Percentiles rank a stretch among this genome's conserved stretches.
These are phyloP conservation scores for Phytophthora pisi DNA, from an alignment of 352 stramenopile genomes.

Conservation along the genomic window DNA sequence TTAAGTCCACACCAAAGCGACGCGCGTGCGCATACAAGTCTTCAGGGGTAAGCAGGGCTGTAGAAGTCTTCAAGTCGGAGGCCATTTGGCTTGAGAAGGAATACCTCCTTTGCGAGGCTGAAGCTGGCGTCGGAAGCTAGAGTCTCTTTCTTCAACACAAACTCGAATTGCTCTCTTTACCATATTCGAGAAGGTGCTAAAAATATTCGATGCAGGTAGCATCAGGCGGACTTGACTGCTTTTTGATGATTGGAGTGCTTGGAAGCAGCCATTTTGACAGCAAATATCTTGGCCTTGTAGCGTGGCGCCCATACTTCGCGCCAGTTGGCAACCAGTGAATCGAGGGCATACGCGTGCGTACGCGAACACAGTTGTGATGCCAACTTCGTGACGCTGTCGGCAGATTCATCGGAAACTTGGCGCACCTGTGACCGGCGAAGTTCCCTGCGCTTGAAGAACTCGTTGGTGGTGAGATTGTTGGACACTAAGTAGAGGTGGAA, in stretches of 20 bases:
- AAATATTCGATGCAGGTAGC: constrained; percentile 3
- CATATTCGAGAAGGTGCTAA: constrained; percentile 8
- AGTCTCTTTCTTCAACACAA: neutral
- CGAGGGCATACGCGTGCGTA: constrained; percentile 28
- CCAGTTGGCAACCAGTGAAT: constrained; percentile 27
- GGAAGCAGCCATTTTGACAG: constrained; percentile 2
- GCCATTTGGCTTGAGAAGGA: neutral
- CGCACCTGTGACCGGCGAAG: neutral
- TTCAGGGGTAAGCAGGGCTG: constrained; percentile 38
- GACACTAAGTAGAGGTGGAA: constrained; percentile 66
- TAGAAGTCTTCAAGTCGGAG: constrained; percentile 1
- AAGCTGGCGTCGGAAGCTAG: neutral
- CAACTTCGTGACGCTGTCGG: neutral
- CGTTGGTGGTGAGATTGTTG: constrained; percentile 71
- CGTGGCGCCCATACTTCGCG: constrained; percentile 41
- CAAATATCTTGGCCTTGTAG: constrained; percentile 27
- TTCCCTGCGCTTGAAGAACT: constrained; percentile 70
- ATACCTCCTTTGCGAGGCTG: neutral
- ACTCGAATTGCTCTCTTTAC: neutral
- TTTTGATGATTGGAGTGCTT: constrained; percentile 13
- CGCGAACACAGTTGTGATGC: neutral
- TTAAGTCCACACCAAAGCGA: constrained; percentile 52
- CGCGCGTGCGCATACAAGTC: constrained; percentile 53
- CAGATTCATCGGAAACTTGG: neutral
- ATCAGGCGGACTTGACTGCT: constrained; percentile 16